Percentiles rank a stretch among this genome's conserved stretches.
Evolutionary conservation across 164 flowering plant species (phyloP).

Genomic region (Pachysandra terminalis): DNA sequence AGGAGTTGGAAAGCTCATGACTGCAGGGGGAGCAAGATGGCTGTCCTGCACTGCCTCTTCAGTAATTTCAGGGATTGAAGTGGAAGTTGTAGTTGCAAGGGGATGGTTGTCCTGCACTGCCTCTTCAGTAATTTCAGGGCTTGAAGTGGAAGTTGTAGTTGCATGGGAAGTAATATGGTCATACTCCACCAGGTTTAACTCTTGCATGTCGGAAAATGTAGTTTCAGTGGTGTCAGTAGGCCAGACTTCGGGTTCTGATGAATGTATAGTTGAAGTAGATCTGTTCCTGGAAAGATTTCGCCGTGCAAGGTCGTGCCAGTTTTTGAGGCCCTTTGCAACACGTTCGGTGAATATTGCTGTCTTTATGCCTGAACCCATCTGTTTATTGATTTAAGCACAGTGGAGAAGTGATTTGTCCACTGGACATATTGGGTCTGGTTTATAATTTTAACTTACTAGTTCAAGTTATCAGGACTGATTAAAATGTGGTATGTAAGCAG

Average conservation of each 20-base stretch:
- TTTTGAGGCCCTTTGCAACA: conserved; percentile 44
- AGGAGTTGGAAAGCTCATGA: neutral
- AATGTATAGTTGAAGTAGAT: conserved; percentile 13
- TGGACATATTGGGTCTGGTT: too few species aligned
- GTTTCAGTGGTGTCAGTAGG: conserved; percentile 9
- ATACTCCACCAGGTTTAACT: neutral
- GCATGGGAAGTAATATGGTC: conserved; percentile 10
- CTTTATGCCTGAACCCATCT: conserved; percentile 72
- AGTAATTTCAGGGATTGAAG: conserved; percentile 1
- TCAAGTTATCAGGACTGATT: too few species aligned
- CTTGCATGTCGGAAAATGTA: conserved; percentile 17
- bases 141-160: conserved; percentile 1
- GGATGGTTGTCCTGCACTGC: neutral
- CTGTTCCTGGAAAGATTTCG: neutral
- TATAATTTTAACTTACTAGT: too few species aligned
- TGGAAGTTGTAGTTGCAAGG: conserved; percentile 5
- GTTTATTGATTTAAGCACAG: too few species aligned
- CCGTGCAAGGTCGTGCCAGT: conserved; percentile 40
- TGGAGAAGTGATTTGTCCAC: too few species aligned
- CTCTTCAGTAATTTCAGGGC: conserved; percentile 10
- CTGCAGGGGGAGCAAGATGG: neutral
- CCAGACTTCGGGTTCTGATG: conserved; percentile 11
- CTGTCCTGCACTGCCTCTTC: conserved; percentile 8
- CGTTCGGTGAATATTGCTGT: conserved; percentile 47
- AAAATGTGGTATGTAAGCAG: too few species aligned